Evolutionary conservation across 495 filamentous ascomycete genomes (phyloP).

Genomic region (Neurospora africana): DNA sequence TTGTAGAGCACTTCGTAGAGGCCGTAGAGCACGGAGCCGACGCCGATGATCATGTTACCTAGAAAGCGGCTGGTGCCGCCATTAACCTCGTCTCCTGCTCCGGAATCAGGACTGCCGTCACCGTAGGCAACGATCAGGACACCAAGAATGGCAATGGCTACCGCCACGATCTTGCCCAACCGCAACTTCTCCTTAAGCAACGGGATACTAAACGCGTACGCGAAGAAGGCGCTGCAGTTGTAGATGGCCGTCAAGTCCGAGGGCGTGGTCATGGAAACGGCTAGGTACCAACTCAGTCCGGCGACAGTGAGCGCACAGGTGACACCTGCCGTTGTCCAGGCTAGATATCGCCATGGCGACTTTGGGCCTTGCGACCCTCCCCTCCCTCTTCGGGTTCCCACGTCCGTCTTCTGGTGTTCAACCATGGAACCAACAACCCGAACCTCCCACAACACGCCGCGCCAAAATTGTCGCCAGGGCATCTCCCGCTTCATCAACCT

Average conservation of each 20-base stretch:
- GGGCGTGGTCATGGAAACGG: constrained; percentile 83
- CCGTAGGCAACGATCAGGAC: constrained; percentile 92
- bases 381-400: constrained; percentile 19
- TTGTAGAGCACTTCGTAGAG: constrained; percentile 98
- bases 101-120: constrained; percentile 32
- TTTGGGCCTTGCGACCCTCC: constrained; percentile 28
- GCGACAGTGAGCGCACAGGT: constrained; percentile 83
- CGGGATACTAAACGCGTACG: constrained; percentile 89
- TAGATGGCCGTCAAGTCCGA: constrained; percentile 95
- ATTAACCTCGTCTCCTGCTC: constrained; percentile 16
- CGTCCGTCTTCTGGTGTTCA: constrained; percentile 51
- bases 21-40: constrained; percentile 90
- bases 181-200: constrained; percentile 74
- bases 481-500: constrained; percentile 58
- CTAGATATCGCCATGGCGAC: constrained; percentile 52
- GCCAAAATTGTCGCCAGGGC: constrained; percentile 83
- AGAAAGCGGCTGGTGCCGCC: constrained; percentile 51
- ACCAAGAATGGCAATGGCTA: constrained; percentile 73
- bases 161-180: constrained; percentile 70
- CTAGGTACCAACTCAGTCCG: constrained; percentile 90
- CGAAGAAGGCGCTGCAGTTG: constrained; percentile 98
- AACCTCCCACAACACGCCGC: constrained; percentile 61
- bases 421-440: constrained; percentile 83
- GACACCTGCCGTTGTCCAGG: constrained; percentile 66
- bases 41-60: constrained; percentile 85